These are phyloP conservation scores for Cymbomonas tetramitiformis DNA, from an alignment of 139 green algal species.

Conservation along the genomic window DNA sequence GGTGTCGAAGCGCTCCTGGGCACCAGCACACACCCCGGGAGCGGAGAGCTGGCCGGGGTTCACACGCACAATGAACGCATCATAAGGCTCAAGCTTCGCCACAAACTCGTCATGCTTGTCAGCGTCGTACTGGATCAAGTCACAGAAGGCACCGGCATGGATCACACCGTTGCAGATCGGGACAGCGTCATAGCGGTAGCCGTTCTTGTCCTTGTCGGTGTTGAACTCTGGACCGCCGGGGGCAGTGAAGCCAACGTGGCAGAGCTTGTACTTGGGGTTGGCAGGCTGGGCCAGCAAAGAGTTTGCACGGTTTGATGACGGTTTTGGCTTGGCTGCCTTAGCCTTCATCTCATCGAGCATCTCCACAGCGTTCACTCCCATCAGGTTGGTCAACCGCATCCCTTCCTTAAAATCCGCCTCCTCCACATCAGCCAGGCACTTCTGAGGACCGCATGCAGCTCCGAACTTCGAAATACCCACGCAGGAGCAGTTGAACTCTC, in stretches of 20 bases:
- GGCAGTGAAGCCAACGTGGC: too few relatives aligned
- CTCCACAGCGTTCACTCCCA: neutral
- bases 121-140: conserved; percentile 20
- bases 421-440: neutral
- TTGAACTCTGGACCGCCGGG: too few relatives aligned
- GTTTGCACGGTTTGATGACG: too few relatives aligned
- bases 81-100: neutral
- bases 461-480: conserved; percentile 24
- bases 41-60: conserved; percentile 20
- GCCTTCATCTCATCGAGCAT: too few relatives aligned
- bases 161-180: conserved; percentile 29
- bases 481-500: conserved; percentile 34
- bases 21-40: neutral
- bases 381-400: neutral
- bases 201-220: conserved; percentile 20
- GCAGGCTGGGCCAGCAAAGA: too few relatives aligned
- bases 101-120: conserved; percentile 4
- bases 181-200: conserved; percentile 24
- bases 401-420: neutral
- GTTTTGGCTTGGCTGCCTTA: too few relatives aligned
- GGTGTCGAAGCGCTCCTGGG: conserved; percentile 6
- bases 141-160: conserved; percentile 8
- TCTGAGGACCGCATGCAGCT: neutral
- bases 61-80: conserved; percentile 24
- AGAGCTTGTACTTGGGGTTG: too few relatives aligned